Evolutionary conservation across 306 rosid species (phyloP), one percentile per base, ranked within the genome.

Genomic region (Quercus engelmannii): DNA sequence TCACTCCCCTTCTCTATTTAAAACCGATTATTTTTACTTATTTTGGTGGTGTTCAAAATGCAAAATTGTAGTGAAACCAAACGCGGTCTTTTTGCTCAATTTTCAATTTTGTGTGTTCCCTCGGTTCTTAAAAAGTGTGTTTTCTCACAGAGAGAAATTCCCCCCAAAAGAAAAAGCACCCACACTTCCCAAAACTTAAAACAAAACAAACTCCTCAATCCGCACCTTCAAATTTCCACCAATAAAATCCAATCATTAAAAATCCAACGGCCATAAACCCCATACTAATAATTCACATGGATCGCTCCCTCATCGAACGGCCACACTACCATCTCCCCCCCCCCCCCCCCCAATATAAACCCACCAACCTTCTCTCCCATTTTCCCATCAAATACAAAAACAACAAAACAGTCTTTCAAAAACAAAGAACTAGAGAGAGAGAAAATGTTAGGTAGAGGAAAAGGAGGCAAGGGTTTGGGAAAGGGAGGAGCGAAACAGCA

Each of bases 401-500:
- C 33, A 1, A 1, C 6, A 1, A 4, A 3, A 2, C 17, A 7
- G 11, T 38, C 11, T 38, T 49, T 49, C 54, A 49, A 12, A 49
- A 49, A 3, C 54, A 49, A 10, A 10, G 0, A 49, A 49, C 0
- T 14, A 4, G 46, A n/a, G 2, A 11, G 41, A 20, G 9, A 46
- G 5, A 0, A 4, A 26, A 89, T 89, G 92, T 89, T 90, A 12
- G 92, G 92, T 74, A 86, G 90, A 81, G 92, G 92, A n/a, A 89
- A 89, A 17, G 90, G 92, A 38, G 92, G 87, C 0, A 89, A 89
- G 71, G 92, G 92, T 0, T 76, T 89, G 0, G 92, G 90, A 83
- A 89, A 89, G 83, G 91, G 93, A 30, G 93, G 93, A 3, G 93
- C 93, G 0, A 89, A 89, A 55, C 86, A 89, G 1, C 93, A 89